Conservation (phyloP, 345 rosid genomes). For the Sapria himalayana region DNA sequence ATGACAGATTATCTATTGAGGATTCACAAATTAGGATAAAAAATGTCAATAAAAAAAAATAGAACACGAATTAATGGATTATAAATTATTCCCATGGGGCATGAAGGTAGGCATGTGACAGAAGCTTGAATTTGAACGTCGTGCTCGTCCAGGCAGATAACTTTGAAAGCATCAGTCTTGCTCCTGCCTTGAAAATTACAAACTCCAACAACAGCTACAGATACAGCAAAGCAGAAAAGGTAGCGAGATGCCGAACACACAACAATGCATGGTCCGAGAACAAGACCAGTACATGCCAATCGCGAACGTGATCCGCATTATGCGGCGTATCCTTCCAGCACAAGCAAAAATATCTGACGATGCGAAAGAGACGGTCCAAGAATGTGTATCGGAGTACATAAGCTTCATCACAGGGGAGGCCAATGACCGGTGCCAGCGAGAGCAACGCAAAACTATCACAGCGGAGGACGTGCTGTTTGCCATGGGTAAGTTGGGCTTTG, state of each 20-base stretch:
- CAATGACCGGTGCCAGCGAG: conserved; percentile 83
- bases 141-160: too few species aligned
- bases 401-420: conserved; percentile 96
- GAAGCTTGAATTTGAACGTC: too few species aligned
- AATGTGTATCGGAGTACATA: conserved; percentile 92
- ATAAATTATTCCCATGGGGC: too few species aligned
- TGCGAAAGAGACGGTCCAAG: conserved; percentile 88
- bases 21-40: too few species aligned
- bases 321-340: conserved; percentile 71
- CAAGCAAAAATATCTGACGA: conserved; percentile 93
- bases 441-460: conserved; percentile 89
- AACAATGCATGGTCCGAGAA: conserved; percentile 41
- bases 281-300: conserved; percentile 95
- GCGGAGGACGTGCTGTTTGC: conserved; percentile 91
- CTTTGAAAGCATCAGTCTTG: neutral
- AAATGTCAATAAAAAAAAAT: too few species aligned
- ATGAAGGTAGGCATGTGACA: too few species aligned
- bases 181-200: neutral
- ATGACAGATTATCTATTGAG: too few species aligned
- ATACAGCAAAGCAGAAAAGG: neutral
- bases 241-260: too few species aligned
- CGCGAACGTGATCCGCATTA: conserved; percentile 77
- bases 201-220: conserved; percentile 2
- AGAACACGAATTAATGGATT: too few species aligned
- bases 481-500: conserved; percentile 86